Percentiles rank a stretch among this genome's conserved stretches.
Evolutionary conservation across 306 rosid genomes (phyloP).

Genomic region (Dalbergia oliveri): DNA sequence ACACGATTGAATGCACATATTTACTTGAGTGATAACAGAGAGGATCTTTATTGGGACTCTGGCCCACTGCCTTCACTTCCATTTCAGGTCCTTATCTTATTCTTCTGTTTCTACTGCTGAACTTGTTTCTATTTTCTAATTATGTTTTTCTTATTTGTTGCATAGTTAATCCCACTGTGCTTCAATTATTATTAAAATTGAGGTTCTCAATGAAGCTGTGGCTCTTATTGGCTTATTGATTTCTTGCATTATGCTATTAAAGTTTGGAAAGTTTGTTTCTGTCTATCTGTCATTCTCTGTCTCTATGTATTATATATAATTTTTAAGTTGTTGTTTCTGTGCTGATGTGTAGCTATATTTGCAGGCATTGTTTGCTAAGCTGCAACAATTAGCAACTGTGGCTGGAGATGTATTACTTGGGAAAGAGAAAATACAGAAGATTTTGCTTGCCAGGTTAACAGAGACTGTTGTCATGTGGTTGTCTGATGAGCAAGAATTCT

Average conservation of each 20-base stretch:
- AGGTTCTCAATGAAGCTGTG: constrained; percentile 27
- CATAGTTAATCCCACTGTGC: constrained; percentile 24
- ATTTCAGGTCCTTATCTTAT: constrained; percentile 76
- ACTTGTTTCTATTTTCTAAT: constrained; percentile 22
- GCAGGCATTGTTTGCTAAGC: constrained; percentile 92
- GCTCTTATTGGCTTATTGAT: constrained; percentile 19
- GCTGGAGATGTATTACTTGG: constrained; percentile 96
- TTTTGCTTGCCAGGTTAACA: constrained; percentile 93
- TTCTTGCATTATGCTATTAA: constrained; percentile 22
- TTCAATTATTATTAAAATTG: constrained; percentile 31
- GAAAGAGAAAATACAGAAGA: constrained; percentile 90
- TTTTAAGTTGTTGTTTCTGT: constrained; percentile 34
- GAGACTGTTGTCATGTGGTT: constrained; percentile 98
- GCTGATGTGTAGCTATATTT: constrained; percentile 43
- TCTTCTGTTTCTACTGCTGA: constrained; percentile 40
- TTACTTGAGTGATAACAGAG: constrained; percentile 70
- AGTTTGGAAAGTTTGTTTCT: neutral
- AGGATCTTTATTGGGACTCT: constrained; percentile 72
- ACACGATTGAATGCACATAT: constrained; percentile 86
- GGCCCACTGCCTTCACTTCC: constrained; percentile 92
- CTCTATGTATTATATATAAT: neutral
- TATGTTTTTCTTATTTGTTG: constrained; percentile 22
- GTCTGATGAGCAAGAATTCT: constrained; percentile 96
- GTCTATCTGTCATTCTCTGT: neutral
- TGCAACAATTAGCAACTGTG: constrained; percentile 91